Evolutionary conservation across 257 asterid species (phyloP), one percentile per base, ranked within the genome.

Genomic region (Solanum bulbocastanum): DNA sequence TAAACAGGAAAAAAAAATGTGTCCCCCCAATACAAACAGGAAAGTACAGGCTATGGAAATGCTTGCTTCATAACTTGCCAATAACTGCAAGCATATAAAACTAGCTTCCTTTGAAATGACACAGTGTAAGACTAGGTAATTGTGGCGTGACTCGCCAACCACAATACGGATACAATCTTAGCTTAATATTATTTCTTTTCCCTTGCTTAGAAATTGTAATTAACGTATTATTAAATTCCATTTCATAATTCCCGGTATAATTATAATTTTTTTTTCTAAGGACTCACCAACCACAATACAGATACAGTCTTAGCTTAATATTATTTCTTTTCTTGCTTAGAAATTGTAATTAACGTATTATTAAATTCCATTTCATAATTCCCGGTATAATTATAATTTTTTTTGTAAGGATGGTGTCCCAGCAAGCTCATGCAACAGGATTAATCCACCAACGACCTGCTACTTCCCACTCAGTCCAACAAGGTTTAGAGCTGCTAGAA

Each of bases 181-280:
- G 1, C 27, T 27, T 15, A 16, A 32, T 30, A 46, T 30, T 1
- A 81, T 27, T 79, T 79, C 40, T 27, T 79, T 44, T 79, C 66
- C 84, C 10, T 25, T 42, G 36, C 9, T 79, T 8, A 8, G 68
- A 44, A 44, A 81, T 5, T 25, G 68, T 16, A 81, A 10, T 27
- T 0, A 1, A 46, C 5, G 27, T 46, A 13, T 16, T 27, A 46
- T 8, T 81, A 5, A 42, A 20, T 81, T 44, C 40, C 40, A 81
- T 1, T 46, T 16, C 85, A 44, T 27, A 46, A 81, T 30, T 46
- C 40, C 27, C 5, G 1, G 68, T 15, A 81, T 27, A 42, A 27
- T 16, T 0, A 27, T 81, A 30, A 16, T 0, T 0, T 14, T 46
- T 44, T 3, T n/a, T 3, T 4, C 1, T 30, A 30, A 30, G 30